These are phyloP conservation scores for Camillea tinctor DNA, from an alignment of 2,329 filamentous ascomycete genomes.

Conservation along the genomic window DNA sequence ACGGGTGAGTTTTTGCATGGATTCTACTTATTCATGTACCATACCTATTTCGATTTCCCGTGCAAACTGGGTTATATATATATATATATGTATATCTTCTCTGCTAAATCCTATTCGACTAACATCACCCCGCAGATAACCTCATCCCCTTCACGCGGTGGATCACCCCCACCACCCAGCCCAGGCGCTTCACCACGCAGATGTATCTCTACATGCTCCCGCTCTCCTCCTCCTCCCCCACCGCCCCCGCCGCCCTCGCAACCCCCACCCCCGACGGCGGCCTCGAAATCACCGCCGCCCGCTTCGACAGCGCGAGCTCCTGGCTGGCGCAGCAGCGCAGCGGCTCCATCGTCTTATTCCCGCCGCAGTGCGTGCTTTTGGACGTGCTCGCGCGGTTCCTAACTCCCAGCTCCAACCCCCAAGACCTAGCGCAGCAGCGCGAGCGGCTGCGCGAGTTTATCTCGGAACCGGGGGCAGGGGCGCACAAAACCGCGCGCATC, in stretches of 20 bases:
- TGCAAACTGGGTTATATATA: too few relatives aligned
- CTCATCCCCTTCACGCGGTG: slow-evolving; percentile 86
- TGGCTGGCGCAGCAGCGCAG: slow-evolving; percentile 66
- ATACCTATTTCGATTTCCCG: too few relatives aligned
- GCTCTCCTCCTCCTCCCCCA: slow-evolving; percentile 36
- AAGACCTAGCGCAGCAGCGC: slow-evolving; percentile 39
- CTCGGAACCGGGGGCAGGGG: slow-evolving; percentile 41
- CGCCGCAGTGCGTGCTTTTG: slow-evolving; percentile 80
- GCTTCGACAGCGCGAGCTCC: slow-evolving; percentile 66
- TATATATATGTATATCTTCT: too few relatives aligned
- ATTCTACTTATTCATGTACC: too few relatives aligned
- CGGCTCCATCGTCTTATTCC: slow-evolving; percentile 81
- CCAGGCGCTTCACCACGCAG: slow-evolving; percentile 85
- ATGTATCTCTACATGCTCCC: slow-evolving; percentile 96
- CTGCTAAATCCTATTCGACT: too few relatives aligned
- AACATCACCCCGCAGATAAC: slow-evolving; percentile 42
- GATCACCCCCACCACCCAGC: slow-evolving; percentile 74
- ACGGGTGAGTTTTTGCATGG: too few relatives aligned
- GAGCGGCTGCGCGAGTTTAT: slow-evolving; percentile 55
- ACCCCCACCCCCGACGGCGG: slow-evolving; percentile 72
- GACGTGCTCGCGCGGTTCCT: slow-evolving; percentile 57
- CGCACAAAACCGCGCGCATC: slow-evolving; percentile 44
- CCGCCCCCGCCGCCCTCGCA: slow-evolving; percentile 39
- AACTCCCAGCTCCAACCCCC: slow-evolving; percentile 32
- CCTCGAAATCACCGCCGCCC: slow-evolving; percentile 67